Conservation (phyloP, 176 grass and related monocot species). For the Melocanna baccifera region DNA sequence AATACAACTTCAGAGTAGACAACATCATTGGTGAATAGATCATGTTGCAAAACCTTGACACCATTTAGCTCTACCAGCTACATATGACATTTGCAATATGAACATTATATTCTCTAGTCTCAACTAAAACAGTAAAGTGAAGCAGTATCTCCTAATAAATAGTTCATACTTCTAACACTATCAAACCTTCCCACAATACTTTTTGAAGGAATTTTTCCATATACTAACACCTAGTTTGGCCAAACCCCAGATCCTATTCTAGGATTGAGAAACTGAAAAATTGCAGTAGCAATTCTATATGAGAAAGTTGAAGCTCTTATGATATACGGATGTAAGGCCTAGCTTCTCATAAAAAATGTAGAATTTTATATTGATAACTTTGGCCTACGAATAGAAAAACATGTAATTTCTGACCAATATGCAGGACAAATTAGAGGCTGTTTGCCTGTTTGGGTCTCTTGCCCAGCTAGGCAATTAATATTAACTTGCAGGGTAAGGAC, state of each 20-base stretch:
- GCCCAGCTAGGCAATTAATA: not conserved
- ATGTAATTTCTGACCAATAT: not conserved
- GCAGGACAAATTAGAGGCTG: not conserved
- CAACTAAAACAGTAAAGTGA: slow-evolving; percentile 25
- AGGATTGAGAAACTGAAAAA: not conserved
- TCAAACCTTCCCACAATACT: not conserved
- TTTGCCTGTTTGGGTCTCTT: not conserved
- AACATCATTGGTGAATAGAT: slow-evolving; percentile 98
- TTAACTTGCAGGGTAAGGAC: not conserved
- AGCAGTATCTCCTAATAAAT: not conserved
- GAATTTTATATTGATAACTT: not conserved
- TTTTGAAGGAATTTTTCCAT: not conserved
- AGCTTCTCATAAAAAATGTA: not conserved
- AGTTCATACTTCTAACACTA: not conserved
- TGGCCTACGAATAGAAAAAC: not conserved
- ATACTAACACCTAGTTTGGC: not conserved
- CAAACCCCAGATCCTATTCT: not conserved
- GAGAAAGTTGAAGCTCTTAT: not conserved
- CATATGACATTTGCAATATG: slow-evolving; percentile 11
- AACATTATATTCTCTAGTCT: not conserved
- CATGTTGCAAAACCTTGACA: slow-evolving; percentile 94
- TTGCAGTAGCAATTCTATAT: not conserved
- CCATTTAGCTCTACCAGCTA: slow-evolving; percentile 91
- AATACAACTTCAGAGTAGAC: slow-evolving; percentile 90
- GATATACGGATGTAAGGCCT: not conserved